A percentile compares a stretch with the other conserved stretches of the same genome.
Evolutionary conservation across 768 basidiomycete species (phyloP).

Genomic region (Mycena galericulata): DNA sequence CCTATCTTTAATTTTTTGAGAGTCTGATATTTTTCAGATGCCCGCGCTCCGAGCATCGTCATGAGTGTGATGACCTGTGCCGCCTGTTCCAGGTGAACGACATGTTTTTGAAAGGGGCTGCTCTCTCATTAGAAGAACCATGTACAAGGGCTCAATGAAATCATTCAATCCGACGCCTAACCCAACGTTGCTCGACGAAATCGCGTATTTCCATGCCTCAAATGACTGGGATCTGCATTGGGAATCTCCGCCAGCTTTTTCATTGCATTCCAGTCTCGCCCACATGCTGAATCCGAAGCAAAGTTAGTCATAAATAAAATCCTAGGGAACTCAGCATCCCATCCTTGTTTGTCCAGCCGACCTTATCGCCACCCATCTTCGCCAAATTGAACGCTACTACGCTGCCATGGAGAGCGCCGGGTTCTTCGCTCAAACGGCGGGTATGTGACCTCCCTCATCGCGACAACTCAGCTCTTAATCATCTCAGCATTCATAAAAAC

Average conservation of each 20-base stretch:
- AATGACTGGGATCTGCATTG: conserved; percentile 25
- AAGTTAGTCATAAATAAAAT: not conserved
- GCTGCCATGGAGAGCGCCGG: conserved; percentile 24
- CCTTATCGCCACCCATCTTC: conserved; percentile 12
- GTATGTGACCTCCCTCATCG: not conserved
- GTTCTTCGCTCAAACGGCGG: conserved; percentile 23
- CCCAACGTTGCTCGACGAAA: conserved; percentile 17
- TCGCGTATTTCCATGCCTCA: conserved; percentile 30
- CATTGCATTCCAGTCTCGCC: not conserved
- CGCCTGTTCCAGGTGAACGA: not conserved
- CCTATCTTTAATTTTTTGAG: not conserved
- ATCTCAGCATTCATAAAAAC: conserved; percentile 1
- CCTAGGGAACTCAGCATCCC: not conserved
- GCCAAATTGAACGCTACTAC: conserved; percentile 16
- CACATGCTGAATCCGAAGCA: conserved; percentile 10
- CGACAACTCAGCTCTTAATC: not conserved
- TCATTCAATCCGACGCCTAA: not conserved
- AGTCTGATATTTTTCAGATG: conserved; percentile 16
- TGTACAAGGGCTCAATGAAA: not conserved
- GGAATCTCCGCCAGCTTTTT: conserved; percentile 3
- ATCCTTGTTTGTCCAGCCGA: conserved; percentile 4
- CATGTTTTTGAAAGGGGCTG: not conserved
- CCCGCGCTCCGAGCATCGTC: not conserved
- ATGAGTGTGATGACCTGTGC: conserved; percentile 23
- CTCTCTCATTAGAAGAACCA: not conserved